Percentiles rank a stretch among this genome's conserved stretches.
Evolutionary conservation across 1,139 yeast genomes (phyloP).

Genomic region (Suhomyces anneliseae): DNA sequence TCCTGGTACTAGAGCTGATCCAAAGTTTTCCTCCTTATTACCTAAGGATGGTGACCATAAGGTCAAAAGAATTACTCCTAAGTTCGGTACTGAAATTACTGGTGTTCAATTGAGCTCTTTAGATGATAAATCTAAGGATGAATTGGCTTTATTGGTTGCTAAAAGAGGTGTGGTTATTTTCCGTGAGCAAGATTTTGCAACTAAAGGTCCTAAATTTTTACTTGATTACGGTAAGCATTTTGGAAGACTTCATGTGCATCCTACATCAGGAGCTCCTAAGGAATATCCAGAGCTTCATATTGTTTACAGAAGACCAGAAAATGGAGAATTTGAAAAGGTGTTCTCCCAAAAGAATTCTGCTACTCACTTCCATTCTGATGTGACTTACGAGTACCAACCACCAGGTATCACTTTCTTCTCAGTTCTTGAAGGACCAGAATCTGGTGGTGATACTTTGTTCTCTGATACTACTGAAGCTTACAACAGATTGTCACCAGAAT

Average conservation of each 20-base stretch:
- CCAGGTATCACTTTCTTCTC: constrained; percentile 39
- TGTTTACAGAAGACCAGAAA: constrained; percentile 29
- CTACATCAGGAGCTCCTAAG: constrained; percentile 41
- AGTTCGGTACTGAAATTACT: constrained; percentile 60
- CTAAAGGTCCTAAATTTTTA: constrained; percentile 32
- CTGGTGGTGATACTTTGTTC: constrained; percentile 39
- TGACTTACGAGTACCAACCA: constrained; percentile 39
- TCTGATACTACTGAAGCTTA: constrained; percentile 29
- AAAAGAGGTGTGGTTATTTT: constrained; percentile 41
- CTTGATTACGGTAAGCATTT: constrained; percentile 32
- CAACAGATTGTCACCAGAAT: constrained; percentile 26
- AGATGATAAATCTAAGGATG: constrained; percentile 31
- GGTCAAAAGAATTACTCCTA: constrained; percentile 52
- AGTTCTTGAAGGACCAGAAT: constrained; percentile 38
- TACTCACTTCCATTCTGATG: constrained; percentile 42
- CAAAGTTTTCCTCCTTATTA: constrained; percentile 50
- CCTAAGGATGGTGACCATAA: constrained; percentile 27
- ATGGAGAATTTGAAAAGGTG: constrained; percentile 23
- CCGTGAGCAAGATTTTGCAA: constrained; percentile 37
- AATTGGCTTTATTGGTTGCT: constrained; percentile 37
- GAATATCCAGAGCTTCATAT: constrained; percentile 37
- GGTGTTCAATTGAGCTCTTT: constrained; percentile 30
- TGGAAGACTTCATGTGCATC: constrained; percentile 41
- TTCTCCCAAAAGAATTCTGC: constrained; percentile 24
- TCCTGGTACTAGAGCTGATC: constrained; percentile 57